Evolutionary conservation across 306 rosid genomes (phyloP), one percentile per base, ranked within the genome.

Genomic region (Clitoria ternatea): DNA sequence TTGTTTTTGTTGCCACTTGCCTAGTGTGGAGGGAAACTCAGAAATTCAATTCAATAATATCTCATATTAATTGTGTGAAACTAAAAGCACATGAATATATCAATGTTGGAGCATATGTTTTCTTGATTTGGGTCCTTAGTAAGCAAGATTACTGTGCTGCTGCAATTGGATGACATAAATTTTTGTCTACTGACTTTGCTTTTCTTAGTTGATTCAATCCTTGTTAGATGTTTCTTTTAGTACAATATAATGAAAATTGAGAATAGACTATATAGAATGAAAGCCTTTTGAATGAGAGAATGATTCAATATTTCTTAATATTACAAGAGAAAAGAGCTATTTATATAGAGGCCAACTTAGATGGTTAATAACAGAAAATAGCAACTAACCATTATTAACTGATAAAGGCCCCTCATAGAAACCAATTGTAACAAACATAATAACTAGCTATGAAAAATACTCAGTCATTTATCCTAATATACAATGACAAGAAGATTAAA

Each of bases 161-260:
- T 61, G 9, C 14, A 61, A 19, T 36, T 47, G 32, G 17, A 45
- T 48, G 7, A 6, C 45, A 66, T 45, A 17, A 7, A 14, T 48
- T 48, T 2, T 0, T 9, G 19, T 45, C 70, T 40, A 35, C 48
- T 23, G 19, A 48, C n/a, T n/a, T n/a, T n/a, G n/a, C n/a, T n/a
- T n/a, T n/a, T n/a, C n/a, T 13, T 20, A 70, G 23, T 35, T 70
- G 56, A 3, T 54, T 70, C 75, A 40, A 12, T 18, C 75, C 17
- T 20, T 1, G 0, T 27, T 17, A 30, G 43, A 33, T 18, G 20
- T 26, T 26, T 40, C 30, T 33, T 70, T 10, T 1, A 11, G 66
- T 26, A 24, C 23, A n/a, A n/a, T n/a, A n/a, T n/a, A n/a, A n/a
- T n/a, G n/a, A n/a, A n/a, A n/a, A n/a, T n/a, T n/a, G n/a, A n/a